These are phyloP conservation scores for Leptographium lundbergii DNA, from an alignment of 2,329 filamentous ascomycete species.

Conservation along the genomic window DNA sequence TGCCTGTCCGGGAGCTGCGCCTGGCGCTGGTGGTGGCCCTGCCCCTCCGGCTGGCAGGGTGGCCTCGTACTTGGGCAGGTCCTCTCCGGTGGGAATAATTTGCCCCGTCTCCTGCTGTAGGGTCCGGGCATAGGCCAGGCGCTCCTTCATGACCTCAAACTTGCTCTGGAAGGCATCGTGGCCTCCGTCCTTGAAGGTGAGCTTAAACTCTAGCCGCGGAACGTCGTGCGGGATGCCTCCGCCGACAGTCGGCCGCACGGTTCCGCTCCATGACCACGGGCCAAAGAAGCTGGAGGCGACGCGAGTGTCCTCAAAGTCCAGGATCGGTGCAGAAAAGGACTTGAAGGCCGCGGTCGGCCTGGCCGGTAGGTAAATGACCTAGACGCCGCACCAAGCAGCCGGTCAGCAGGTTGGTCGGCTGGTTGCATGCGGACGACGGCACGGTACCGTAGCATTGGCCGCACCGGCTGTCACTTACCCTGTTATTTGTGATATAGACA, in stretches of 20 bases:
- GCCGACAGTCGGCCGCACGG: conserved; percentile 67
- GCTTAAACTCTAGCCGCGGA: conserved; percentile 63
- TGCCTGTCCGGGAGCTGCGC: conserved; percentile 10
- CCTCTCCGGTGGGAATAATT: conserved; percentile 58
- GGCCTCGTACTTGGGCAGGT: conserved; percentile 77
- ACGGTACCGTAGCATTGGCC: background rate
- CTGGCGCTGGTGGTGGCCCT: conserved; percentile 1
- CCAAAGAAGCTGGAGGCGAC: conserved; percentile 86
- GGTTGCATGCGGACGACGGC: no score
- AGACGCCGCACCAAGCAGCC: conserved; percentile 1
- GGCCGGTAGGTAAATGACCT: conserved; percentile 81
- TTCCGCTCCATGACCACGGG: conserved; percentile 76
- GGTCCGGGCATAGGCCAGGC: conserved; percentile 68
- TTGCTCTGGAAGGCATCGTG: conserved; percentile 78
- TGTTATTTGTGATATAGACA: conserved; percentile 72
- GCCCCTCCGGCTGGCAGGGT: conserved; percentile 14
- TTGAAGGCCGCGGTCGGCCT: conserved; percentile 57
- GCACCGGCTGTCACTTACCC: conserved; percentile 40
- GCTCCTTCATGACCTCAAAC: conserved; percentile 76
- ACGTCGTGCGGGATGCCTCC: conserved; percentile 70
- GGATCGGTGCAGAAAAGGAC: conserved; percentile 79
- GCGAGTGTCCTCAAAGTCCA: conserved; percentile 77
- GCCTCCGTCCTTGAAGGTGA: conserved; percentile 92
- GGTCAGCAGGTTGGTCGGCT: background rate
- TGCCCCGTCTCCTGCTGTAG: conserved; percentile 56